These are phyloP conservation scores for Candida verbasci DNA, from an alignment of 805 yeast genomes.

Conservation along the genomic window DNA sequence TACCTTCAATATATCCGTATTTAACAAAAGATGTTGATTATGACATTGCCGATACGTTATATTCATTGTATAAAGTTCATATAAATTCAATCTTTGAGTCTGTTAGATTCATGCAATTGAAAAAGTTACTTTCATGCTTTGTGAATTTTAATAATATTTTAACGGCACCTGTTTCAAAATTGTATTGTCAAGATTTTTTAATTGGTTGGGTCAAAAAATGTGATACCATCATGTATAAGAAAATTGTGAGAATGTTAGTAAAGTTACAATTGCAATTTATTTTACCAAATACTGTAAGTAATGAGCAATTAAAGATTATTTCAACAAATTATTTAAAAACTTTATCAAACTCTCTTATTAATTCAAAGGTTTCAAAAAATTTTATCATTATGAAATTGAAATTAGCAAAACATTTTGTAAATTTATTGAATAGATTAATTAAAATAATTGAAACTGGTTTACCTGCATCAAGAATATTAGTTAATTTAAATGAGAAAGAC, in stretches of 20 bases:
- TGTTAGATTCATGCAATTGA: slow-evolving; percentile 63
- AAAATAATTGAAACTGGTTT: slow-evolving; percentile 51
- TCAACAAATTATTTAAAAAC: slow-evolving; percentile 45
- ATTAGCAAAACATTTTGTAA: slow-evolving; percentile 51
- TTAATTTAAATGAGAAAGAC: slow-evolving; percentile 37
- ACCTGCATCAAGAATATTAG: slow-evolving; percentile 44
- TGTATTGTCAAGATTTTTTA: slow-evolving; percentile 47
- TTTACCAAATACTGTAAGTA: no score
- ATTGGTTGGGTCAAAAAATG: slow-evolving; percentile 64
- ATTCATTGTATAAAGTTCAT: slow-evolving; percentile 58
- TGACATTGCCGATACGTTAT: slow-evolving; percentile 60
- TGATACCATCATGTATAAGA: slow-evolving; percentile 58
- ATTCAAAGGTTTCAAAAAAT: slow-evolving; percentile 42
- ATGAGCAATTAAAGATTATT: slow-evolving; percentile 54
- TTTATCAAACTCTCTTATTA: slow-evolving; percentile 31
- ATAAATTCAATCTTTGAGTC: slow-evolving; percentile 62
- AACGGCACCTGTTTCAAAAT: slow-evolving; percentile 57
- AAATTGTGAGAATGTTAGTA: slow-evolving; percentile 53
- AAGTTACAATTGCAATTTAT: slow-evolving; percentile 51
- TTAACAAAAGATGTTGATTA: slow-evolving; percentile 44
- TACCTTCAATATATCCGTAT: slow-evolving; percentile 40
- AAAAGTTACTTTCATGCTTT: slow-evolving; percentile 52
- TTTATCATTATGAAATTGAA: slow-evolving; percentile 50
- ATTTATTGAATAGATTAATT: slow-evolving; percentile 50
- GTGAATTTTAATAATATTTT: slow-evolving; percentile 50